phyloP scores from a whole-genome alignment of 2,329 filamentous ascomycete genomes.

The Ophiosphaerella korrae region DNA sequence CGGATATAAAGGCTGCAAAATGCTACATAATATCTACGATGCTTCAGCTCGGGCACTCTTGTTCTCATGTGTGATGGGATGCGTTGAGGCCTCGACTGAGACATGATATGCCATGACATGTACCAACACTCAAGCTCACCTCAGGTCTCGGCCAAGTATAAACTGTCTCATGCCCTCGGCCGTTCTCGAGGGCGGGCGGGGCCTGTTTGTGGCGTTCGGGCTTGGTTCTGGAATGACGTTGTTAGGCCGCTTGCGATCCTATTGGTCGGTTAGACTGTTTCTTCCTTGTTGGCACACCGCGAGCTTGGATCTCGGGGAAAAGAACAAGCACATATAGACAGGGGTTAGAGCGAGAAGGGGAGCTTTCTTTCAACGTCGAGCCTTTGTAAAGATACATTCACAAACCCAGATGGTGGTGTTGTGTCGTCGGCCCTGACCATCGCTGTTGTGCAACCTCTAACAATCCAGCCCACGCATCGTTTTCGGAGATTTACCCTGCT shows the following conservation, averaged over 20 bases:
- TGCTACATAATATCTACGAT: constrained; percentile 32
- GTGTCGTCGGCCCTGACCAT: too few species aligned
- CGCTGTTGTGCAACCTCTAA: too few species aligned
- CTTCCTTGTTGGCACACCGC: not conserved
- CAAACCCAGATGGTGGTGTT: too few species aligned
- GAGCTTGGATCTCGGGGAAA: not conserved
- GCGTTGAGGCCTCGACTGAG: not conserved
- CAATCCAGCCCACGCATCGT: too few species aligned
- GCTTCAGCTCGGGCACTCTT: constrained; percentile 12
- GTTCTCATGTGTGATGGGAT: too few species aligned
- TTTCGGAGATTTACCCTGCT: too few species aligned
- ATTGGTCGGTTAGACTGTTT: not conserved
- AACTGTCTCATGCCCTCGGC: not conserved
- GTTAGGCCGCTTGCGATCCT: not conserved
- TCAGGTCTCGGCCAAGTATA: not conserved
- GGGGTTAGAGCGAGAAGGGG: not conserved
- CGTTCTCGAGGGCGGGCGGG: not conserved
- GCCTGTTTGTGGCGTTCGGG: not conserved
- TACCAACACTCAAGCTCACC: not conserved
- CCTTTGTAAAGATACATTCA: not conserved
- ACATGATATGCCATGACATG: too few species aligned
- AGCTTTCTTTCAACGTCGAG: not conserved
- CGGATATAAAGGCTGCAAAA: constrained; percentile 32
- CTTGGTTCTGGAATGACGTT: not conserved
- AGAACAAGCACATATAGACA: not conserved